Evolutionary conservation across 2,329 filamentous ascomycete species (phyloP).

Genomic region (Dothideomycetidae sp.): DNA sequence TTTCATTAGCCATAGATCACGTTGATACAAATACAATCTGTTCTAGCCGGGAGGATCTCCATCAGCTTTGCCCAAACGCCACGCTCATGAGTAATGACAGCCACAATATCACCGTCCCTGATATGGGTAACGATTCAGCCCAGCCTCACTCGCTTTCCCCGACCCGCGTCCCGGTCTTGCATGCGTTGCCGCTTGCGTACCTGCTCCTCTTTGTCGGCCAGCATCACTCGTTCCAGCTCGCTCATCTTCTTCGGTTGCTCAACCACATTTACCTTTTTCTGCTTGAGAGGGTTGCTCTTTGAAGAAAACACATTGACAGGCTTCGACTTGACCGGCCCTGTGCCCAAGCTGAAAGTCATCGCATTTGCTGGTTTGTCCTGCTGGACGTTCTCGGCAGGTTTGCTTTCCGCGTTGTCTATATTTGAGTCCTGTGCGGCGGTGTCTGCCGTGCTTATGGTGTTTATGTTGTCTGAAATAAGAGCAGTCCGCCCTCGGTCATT

Average conservation of each 20-base stretch:
- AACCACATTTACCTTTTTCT: constrained; percentile 44
- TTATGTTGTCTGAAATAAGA: constrained; percentile 4
- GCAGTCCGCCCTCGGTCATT: constrained; percentile 9
- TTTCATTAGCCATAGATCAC: neutral
- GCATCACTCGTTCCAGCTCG: constrained; percentile 76
- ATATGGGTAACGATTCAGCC: no score
- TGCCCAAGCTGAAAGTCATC: constrained; percentile 52
- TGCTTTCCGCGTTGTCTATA: constrained; percentile 2
- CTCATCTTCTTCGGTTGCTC: constrained; percentile 70
- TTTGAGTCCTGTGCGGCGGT: constrained; percentile 15
- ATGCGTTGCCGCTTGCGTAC: constrained; percentile 24
- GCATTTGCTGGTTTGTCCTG: constrained; percentile 19
- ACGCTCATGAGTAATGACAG: constrained; percentile 8
- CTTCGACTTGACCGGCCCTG: constrained; percentile 44
- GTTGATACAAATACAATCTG: constrained; percentile 1
- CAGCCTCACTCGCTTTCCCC: constrained; percentile 16
- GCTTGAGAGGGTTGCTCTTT: constrained; percentile 57
- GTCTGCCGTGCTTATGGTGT: constrained; percentile 11
- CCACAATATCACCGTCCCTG: neutral
- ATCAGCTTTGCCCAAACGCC: constrained; percentile 8
- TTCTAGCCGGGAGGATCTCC: neutral
- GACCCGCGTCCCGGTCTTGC: constrained; percentile 17
- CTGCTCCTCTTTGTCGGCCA: constrained; percentile 35
- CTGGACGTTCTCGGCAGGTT: constrained; percentile 14
- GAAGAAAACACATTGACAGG: constrained; percentile 52